These are phyloP conservation scores for Hordeum marinum DNA, from an alignment of 176 grass and related monocot species.

Conservation along the genomic window DNA sequence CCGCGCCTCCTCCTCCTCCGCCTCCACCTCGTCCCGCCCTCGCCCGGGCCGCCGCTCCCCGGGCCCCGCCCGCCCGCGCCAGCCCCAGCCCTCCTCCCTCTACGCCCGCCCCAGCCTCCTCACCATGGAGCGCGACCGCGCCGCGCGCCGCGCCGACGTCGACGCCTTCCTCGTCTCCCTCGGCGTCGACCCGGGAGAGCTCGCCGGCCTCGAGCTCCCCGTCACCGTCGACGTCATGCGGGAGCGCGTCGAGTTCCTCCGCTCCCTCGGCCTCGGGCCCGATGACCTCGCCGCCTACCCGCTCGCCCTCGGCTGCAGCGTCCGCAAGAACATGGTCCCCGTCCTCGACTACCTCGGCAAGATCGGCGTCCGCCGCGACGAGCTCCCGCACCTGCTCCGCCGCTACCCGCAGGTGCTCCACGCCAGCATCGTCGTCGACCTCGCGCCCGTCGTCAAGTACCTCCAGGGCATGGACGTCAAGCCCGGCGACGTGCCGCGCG, in stretches of 20 bases:
- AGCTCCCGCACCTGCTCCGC: slow-evolving; percentile 58
- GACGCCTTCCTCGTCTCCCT: slow-evolving; percentile 47
- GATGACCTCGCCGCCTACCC: slow-evolving; percentile 68
- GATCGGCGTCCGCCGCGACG: slow-evolving; percentile 53
- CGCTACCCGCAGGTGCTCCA: slow-evolving; percentile 77
- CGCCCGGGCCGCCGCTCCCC: slow-evolving; percentile 14
- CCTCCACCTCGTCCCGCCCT: slow-evolving; percentile 21
- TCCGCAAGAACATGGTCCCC: slow-evolving; percentile 83
- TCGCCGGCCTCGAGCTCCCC: slow-evolving; percentile 72
- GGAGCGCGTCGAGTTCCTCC: slow-evolving; percentile 72
- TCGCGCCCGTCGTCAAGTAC: slow-evolving; percentile 56
- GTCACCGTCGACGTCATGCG: slow-evolving; percentile 74
- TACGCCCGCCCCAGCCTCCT: slow-evolving; percentile 71
- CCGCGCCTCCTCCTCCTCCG: background rate
- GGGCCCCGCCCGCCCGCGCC: background rate
- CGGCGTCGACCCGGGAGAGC: slow-evolving; percentile 62
- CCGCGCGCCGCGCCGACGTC: slow-evolving; percentile 51
- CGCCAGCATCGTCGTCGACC: slow-evolving; percentile 69
- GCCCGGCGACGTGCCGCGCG: slow-evolving; percentile 41
- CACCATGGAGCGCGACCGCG: slow-evolving; percentile 54
- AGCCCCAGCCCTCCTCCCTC: slow-evolving; percentile 29
- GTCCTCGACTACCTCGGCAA: slow-evolving; percentile 87
- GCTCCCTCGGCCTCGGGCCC: slow-evolving; percentile 32
- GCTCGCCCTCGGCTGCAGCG: slow-evolving; percentile 71
- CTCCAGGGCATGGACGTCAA: slow-evolving; percentile 67